phyloP scores from a whole-genome alignment of 345 rosid genomes.

The Barbarea vulgaris region DNA sequence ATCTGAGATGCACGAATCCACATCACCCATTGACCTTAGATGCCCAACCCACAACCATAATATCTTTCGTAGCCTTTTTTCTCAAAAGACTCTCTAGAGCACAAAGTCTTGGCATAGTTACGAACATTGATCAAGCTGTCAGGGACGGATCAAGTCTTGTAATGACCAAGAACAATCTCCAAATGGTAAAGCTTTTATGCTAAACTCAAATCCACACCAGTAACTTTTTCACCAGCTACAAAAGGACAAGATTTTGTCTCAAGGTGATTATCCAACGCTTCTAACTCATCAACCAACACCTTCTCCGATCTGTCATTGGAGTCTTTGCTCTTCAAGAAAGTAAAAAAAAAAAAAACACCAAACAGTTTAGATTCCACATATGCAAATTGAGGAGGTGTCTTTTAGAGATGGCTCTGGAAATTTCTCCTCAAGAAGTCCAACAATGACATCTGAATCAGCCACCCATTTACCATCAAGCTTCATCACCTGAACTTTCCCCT shows the following conservation, averaged over 20 bases:
- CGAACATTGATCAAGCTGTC: conserved; percentile 60
- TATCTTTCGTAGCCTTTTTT: conserved; percentile 48
- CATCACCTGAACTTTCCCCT: conserved; percentile 75
- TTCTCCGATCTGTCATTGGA: conserved; percentile 72
- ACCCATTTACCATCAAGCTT: conserved; percentile 88
- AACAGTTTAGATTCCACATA: conserved; percentile 76
- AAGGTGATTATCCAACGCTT: conserved; percentile 75
- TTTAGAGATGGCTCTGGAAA: conserved; percentile 74
- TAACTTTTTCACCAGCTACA: conserved; percentile 75
- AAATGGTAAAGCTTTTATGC: conserved; percentile 92
- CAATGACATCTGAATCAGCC: conserved; percentile 82
- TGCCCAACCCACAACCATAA: conserved; percentile 37
- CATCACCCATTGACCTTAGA: conserved; percentile 35
- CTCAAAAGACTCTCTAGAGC: conserved; percentile 63
- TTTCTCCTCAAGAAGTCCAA: conserved; percentile 77
- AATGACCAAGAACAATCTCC: conserved; percentile 74
- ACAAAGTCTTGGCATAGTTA: conserved; percentile 54
- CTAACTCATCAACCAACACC: conserved; percentile 73
- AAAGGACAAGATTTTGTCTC: conserved; percentile 75
- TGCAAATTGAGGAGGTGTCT: conserved; percentile 65
- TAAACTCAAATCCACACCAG: conserved; percentile 75
- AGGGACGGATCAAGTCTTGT: conserved; percentile 84
- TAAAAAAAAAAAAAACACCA: conserved; percentile 58
- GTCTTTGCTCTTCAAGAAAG: conserved; percentile 84
- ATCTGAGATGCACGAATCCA: conserved; percentile 5